These are phyloP conservation scores for Yarrowia porcina DNA, from an alignment of 805 yeast species.

Conservation along the genomic window DNA sequence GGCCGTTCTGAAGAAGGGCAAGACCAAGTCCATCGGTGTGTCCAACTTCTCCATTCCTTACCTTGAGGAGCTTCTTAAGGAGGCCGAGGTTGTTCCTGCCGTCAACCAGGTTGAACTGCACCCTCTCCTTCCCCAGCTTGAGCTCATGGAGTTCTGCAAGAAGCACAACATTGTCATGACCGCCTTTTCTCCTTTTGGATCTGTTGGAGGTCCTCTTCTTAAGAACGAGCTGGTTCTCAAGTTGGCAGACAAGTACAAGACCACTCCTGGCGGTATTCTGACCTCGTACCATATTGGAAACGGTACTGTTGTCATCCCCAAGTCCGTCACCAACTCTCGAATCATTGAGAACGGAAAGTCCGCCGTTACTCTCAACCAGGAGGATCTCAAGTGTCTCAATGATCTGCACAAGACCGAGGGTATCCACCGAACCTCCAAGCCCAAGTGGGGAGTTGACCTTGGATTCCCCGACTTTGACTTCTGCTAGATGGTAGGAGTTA, in stretches of 20 bases:
- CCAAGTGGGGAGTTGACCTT: slow-evolving; percentile 37
- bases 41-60: slow-evolving; percentile 63
- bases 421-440: slow-evolving; percentile 32
- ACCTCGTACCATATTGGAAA: slow-evolving; percentile 61
- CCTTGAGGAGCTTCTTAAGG: slow-evolving; percentile 48
- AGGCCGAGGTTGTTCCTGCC: slow-evolving; percentile 57
- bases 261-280: slow-evolving; percentile 53
- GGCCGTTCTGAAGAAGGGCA: slow-evolving; percentile 44
- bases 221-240: slow-evolving; percentile 50
- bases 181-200: slow-evolving; percentile 74
- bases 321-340: slow-evolving; percentile 65
- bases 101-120: slow-evolving; percentile 75
- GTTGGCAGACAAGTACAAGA: slow-evolving; percentile 56
- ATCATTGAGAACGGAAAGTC: slow-evolving; percentile 45
- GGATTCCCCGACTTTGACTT: slow-evolving; percentile 31
- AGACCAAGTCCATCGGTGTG: slow-evolving; percentile 68
- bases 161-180: slow-evolving; percentile 55
- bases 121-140: slow-evolving; percentile 64
- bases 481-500: background rate
- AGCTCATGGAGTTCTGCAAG: slow-evolving; percentile 52
- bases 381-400: slow-evolving; percentile 43
- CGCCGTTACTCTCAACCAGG: slow-evolving; percentile 42
- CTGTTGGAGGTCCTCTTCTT: slow-evolving; percentile 61
- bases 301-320: slow-evolving; percentile 62
- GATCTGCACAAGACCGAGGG: slow-evolving; percentile 35